Evolutionary conservation across 108 stramenopile genomes (phyloP), one percentile per base, ranked within the genome.

Genomic region (Cylindrotheca fusiformis): DNA sequence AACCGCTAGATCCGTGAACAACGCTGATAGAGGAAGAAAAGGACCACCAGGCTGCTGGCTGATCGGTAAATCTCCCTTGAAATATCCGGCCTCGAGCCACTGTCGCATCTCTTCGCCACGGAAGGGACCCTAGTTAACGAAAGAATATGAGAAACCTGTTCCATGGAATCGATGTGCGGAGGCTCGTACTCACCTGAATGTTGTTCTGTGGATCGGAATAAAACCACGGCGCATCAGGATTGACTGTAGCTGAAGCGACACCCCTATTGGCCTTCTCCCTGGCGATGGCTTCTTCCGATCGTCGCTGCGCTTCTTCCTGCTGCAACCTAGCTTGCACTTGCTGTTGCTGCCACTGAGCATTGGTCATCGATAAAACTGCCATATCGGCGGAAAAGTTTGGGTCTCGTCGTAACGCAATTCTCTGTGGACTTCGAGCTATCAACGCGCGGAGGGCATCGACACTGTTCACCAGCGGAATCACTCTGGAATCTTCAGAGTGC

Each of bases 81-180:
- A 98, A 75, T 98, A 98, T 6, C 97, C 97, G 46, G 93, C 94
- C 65, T 96, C 95, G 44, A 96, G 77, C 97, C 97, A 98, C 78
- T 97, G 95, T 45, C 95, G 78, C 97, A 98, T 98, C 63, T 97
- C 95, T 25, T 88, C 79, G 17, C 88, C 85, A 20, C 85, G 79
- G 76, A 98, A 98, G 31, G 97, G 97, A 25, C 97, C 97, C 89
- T 96, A 71, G 4, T 27, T 27, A 24, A 33, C 21, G 46, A 10
- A 48, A 52, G 21, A 48, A 24, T n/a, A 45, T n/a, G 54, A 56
- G 6, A 2, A 63, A 45, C n/a, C n/a, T 23, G 12, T 46, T 10
- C 36, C 10, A 57, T 30, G 31, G 19, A n/a, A 52, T n/a, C 14
- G 1, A 10, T 55, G 25, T 17, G 17, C 10, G 25, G 32, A 51